Evolutionary conservation across 495 filamentous ascomycete species (phyloP).

Genomic region (Lasiosphaeris hirsuta): DNA sequence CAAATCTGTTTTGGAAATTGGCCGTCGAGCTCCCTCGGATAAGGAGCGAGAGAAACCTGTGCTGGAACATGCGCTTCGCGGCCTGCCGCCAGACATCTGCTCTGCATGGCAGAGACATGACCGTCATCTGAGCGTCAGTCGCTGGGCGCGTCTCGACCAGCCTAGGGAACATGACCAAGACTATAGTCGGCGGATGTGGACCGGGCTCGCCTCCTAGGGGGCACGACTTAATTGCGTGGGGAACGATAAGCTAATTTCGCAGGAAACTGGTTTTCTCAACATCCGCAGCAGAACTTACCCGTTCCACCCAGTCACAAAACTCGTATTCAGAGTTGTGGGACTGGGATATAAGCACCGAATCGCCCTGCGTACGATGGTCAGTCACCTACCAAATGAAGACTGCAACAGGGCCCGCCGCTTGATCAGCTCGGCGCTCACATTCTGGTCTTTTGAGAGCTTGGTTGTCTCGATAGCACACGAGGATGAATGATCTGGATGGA

Average conservation of each 20-base stretch:
- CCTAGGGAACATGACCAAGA: background rate
- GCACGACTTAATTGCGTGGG: background rate
- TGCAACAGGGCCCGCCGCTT: too few species aligned
- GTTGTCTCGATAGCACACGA: background rate
- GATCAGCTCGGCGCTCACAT: background rate
- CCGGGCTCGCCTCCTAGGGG: background rate
- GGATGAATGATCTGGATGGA: background rate
- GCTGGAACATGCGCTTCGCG: constrained; percentile 9
- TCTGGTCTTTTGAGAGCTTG: background rate
- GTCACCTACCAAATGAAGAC: too few species aligned
- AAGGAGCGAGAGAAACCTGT: constrained; percentile 6
- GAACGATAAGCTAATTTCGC: background rate
- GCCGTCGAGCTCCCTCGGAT: constrained; percentile 4
- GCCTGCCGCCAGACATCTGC: background rate
- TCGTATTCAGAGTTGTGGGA: background rate
- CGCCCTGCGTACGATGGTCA: too few species aligned
- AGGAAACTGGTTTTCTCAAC: background rate
- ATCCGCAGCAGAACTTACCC: background rate
- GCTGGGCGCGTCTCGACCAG: background rate
- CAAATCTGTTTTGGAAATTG: background rate
- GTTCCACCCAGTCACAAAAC: background rate
- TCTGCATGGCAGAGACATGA: constrained; percentile 10
- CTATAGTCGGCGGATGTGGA: background rate
- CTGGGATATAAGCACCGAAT: background rate
- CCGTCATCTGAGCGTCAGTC: background rate